Evolutionary conservation across 2,329 filamentous ascomycete genomes (phyloP).

Genomic region (Tolypocladium album): DNA sequence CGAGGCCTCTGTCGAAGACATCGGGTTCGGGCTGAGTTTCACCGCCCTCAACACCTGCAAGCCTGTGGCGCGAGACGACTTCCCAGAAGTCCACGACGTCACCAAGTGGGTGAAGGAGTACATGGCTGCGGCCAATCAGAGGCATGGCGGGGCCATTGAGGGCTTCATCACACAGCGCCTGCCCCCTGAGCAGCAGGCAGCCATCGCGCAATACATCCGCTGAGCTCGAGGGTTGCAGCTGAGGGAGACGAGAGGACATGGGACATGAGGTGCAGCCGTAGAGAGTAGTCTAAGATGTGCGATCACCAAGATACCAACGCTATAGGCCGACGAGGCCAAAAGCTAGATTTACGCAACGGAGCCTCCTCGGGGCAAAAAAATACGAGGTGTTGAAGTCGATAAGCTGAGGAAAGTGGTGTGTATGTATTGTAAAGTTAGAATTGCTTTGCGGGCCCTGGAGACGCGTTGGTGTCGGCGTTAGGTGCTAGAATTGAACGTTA

Average conservation of each 20-base stretch:
- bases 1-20: constrained; percentile 88
- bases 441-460: too few species aligned
- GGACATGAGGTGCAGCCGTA: too few species aligned
- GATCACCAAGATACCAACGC: constrained; percentile 1
- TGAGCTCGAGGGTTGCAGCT: constrained; percentile 11
- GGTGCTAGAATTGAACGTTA: too few species aligned
- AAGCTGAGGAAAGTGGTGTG: too few species aligned
- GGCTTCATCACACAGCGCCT: constrained; percentile 64
- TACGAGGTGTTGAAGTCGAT: neutral
- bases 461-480: too few species aligned
- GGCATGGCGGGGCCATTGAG: constrained; percentile 60
- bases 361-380: neutral
- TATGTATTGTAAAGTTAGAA: too few species aligned
- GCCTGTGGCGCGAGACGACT: constrained; percentile 63
- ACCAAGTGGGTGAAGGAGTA: constrained; percentile 76
- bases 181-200: constrained; percentile 45
- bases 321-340: neutral
- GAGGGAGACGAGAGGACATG: neutral
- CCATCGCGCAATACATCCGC: constrained; percentile 39
- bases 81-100: constrained; percentile 72
- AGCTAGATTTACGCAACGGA: neutral
- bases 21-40: constrained; percentile 90
- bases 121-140: constrained; percentile 65
- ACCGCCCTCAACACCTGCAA: constrained; percentile 89
- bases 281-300: neutral